Evolutionary conservation across 768 basidiomycete species (phyloP), one percentile per base, ranked within the genome.

Genomic region (Trametopsis cervina): DNA sequence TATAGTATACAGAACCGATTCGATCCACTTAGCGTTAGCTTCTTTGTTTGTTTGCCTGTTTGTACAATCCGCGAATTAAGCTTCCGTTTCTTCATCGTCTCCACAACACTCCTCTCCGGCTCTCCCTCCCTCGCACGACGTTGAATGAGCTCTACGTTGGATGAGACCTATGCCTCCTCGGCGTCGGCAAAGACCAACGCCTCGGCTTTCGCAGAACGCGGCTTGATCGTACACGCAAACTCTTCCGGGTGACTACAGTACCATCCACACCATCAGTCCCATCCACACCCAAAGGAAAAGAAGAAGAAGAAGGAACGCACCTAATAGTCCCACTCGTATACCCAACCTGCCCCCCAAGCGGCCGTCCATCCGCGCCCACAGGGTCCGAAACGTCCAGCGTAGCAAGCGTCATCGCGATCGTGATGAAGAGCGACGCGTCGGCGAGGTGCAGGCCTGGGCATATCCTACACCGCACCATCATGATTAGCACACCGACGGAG

Each of bases 331-430:
- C 60, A 24, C 48, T 55, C 25, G 54, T 59, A 42, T 47, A 62
- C 15, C 57, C 57, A 13, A 49, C 46, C 1, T 23, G 38, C 5
- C 62, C 63, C 44, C 62, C 60, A 26, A 67, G 37, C 9, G 54
- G 56, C 40, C 41, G 18, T 9, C 64, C 64, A 44, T 61, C 54
- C 39, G 58, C n/a, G n/a, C n/a, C 63, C 17, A 63, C 44, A n/a
- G 55, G 41, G 50, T 66, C 64, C 18, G 47, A 37, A 24, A 68
- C 57, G 22, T 61, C 50, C 49, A 64, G 66, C 9, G 51, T 55
- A 2, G 68, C 60, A 9, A 67, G 61, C 4, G 60, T 48, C 59
- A 60, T 63, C 1, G 64, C 66, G 38, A 56, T 50, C 1, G 57
- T 23, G 24, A 65, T 33, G 50, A 57, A 70, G 15, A 67, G 43